Evolutionary conservation across 257 asterid genomes (phyloP).

Genomic region (Lycium barbarum): DNA sequence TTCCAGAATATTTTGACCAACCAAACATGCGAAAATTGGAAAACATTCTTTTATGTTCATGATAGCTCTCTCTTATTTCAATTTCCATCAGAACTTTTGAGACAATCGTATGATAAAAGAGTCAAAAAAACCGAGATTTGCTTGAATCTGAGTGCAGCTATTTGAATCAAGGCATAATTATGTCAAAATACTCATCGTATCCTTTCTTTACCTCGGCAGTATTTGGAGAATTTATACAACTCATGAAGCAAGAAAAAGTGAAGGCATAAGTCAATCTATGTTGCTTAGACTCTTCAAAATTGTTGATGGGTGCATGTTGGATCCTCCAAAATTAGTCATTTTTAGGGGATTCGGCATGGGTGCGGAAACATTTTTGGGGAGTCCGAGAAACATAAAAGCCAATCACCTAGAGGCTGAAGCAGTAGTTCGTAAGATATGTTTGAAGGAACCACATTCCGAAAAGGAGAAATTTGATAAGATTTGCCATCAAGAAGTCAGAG

Average conservation of each 20-base stretch:
- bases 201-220: constrained; percentile 29
- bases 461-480: background rate
- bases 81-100: background rate
- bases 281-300: no score
- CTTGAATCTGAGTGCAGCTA: background rate
- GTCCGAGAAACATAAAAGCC: no score
- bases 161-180: background rate
- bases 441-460: background rate
- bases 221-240: constrained; percentile 46
- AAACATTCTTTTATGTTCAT: background rate
- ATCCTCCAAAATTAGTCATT: no score
- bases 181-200: background rate
- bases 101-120: no score
- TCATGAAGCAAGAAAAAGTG: constrained; percentile 44
- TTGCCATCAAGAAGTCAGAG: background rate
- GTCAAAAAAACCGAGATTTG: background rate
- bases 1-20: no score
- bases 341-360: no score
- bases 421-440: background rate
- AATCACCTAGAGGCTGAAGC: background rate
- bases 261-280: constrained; percentile 30
- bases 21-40: background rate
- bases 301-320: no score
- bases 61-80: no score
- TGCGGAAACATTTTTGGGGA: no score